These are phyloP conservation scores for Ganoderma leucocontextum DNA, from an alignment of 1,284 basidiomycete species.

Conservation along the genomic window DNA sequence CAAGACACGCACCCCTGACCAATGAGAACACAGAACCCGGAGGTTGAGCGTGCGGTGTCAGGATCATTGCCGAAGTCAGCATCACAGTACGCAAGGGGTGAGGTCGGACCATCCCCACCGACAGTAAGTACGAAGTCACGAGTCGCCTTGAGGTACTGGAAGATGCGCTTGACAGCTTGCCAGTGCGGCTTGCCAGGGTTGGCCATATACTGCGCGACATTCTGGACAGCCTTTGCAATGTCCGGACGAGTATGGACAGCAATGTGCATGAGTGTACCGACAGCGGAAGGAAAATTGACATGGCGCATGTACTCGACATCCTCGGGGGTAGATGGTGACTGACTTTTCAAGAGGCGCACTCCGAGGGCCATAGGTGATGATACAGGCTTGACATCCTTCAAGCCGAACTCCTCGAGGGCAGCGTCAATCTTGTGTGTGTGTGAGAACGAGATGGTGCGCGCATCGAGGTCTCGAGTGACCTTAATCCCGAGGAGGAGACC, in stretches of 20 bases:
- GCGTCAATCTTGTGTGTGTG: slow-evolving; percentile 20
- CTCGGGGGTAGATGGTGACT: slow-evolving; percentile 17
- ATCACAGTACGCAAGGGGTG: slow-evolving; percentile 45
- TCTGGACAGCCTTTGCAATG: no score
- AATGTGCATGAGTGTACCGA: no score
- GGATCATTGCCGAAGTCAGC: slow-evolving; percentile 40
- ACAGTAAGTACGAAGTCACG: slow-evolving; percentile 19
- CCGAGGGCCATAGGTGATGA: slow-evolving; percentile 11
- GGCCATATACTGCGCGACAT: slow-evolving; percentile 21
- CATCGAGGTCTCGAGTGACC: slow-evolving; percentile 24
- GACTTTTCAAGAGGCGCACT: background rate
- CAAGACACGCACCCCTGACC: slow-evolving; percentile 46
- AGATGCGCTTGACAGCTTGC: slow-evolving; percentile 30
- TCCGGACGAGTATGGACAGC: no score
- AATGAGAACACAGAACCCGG: slow-evolving; percentile 22
- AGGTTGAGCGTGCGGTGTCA: slow-evolving; percentile 12
- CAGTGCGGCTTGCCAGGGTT: slow-evolving; percentile 32
- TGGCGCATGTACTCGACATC: slow-evolving; percentile 4
- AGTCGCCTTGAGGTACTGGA: slow-evolving; percentile 38
- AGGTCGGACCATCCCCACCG: background rate
- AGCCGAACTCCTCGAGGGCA: slow-evolving; percentile 14
- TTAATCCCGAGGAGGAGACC: slow-evolving; percentile 37
- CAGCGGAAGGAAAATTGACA: no score
- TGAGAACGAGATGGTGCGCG: slow-evolving; percentile 18
- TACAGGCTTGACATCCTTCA: slow-evolving; percentile 16